Evolutionary conservation across 1,284 basidiomycete genomes (phyloP).

Genomic region (Fomitopsis pinicola): DNA sequence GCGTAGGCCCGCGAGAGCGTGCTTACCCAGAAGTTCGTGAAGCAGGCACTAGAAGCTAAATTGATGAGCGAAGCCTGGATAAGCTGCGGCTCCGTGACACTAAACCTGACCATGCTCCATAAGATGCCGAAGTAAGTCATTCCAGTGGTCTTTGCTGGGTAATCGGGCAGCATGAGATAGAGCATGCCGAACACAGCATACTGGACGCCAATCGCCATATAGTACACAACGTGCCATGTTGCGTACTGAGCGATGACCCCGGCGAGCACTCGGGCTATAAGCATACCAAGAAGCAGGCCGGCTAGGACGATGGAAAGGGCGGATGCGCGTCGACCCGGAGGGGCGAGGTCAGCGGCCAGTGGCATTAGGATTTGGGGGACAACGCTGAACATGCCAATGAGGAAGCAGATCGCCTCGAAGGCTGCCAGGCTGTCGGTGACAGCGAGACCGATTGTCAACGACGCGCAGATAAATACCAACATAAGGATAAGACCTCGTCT

Average conservation of each 20-base stretch:
- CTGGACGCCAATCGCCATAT: slow-evolving; percentile 40
- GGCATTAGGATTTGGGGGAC: slow-evolving; percentile 43
- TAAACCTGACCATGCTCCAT: slow-evolving; percentile 41
- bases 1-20: too few species aligned
- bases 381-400: slow-evolving; percentile 43
- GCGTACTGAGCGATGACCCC: slow-evolving; percentile 44
- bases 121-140: slow-evolving; percentile 43
- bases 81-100: slow-evolving; percentile 46
- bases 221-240: slow-evolving; percentile 45
- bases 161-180: slow-evolving; percentile 46
- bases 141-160: slow-evolving; percentile 39
- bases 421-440: slow-evolving; percentile 37
- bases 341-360: slow-evolving; percentile 51
- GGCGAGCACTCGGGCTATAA: slow-evolving; percentile 44
- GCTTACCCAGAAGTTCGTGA: slow-evolving; percentile 39
- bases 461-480: slow-evolving; percentile 32
- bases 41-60: slow-evolving; percentile 36
- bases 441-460: slow-evolving; percentile 44
- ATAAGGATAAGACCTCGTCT: slow-evolving; percentile 43
- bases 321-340: slow-evolving; percentile 40
- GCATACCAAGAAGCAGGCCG: slow-evolving; percentile 46
- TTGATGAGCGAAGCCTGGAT: slow-evolving; percentile 43
- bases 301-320: slow-evolving; percentile 48
- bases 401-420: slow-evolving; percentile 45
- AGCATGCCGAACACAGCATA: slow-evolving; percentile 31